A percentile compares a stretch with the other conserved stretches of the same genome.
Evolutionary conservation across 176 grass and related monocot genomes (phyloP).

Genomic region (Musa schizocarpa): DNA sequence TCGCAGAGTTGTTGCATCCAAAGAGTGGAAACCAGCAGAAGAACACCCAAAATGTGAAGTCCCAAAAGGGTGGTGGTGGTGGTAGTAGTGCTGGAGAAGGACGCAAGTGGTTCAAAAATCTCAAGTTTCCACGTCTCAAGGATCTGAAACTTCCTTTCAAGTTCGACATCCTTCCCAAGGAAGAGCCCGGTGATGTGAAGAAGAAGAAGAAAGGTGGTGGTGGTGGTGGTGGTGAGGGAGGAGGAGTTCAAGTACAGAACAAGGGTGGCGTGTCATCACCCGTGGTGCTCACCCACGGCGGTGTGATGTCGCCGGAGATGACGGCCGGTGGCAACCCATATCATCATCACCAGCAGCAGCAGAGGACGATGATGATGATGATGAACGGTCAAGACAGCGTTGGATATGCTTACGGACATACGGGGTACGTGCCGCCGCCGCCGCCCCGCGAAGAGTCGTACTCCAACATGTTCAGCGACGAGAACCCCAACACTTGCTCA

Average conservation of each 20-base stretch:
- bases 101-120: slow-evolving; percentile 8
- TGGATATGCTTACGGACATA: neutral
- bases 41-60: too few relatives aligned
- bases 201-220: neutral
- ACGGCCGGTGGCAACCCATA: neutral
- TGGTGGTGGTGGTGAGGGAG: neutral
- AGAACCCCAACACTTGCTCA: slow-evolving; percentile 26
- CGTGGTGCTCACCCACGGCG: neutral
- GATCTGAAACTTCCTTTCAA: slow-evolving; percentile 13
- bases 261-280: neutral
- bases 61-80: too few relatives aligned
- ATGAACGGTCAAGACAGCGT: slow-evolving; percentile 10
- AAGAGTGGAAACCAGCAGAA: slow-evolving; percentile 28
- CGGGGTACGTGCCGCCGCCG: neutral
- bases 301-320: neutral
- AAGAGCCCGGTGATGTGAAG: slow-evolving; percentile 2
- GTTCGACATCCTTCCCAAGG: slow-evolving; percentile 4
- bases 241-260: neutral
- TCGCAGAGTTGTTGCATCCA: slow-evolving; percentile 50
- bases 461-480: slow-evolving; percentile 21
- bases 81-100: too few relatives aligned
- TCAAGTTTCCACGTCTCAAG: slow-evolving; percentile 13
- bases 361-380: neutral
- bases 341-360: slow-evolving; percentile 19
- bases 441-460: neutral